Evolutionary conservation across 2,329 filamentous ascomycete genomes (phyloP), one percentile per base, ranked within the genome.

Genomic region (Botryotinia narcissicola): DNA sequence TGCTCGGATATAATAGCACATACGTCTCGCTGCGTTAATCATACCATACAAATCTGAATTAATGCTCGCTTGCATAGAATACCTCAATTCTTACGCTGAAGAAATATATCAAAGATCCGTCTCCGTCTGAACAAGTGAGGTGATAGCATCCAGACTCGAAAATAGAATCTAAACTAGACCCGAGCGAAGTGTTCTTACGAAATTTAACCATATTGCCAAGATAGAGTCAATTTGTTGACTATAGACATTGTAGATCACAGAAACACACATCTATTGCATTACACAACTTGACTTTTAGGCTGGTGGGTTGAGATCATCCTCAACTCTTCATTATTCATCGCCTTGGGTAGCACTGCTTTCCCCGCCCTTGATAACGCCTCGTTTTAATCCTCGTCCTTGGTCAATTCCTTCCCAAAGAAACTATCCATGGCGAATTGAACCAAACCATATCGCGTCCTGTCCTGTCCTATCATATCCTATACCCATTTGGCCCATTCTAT

Each of bases 271-370:
- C 35, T 57, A 44, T 69, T 69, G n/a, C 5, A 42, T 20, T n/a
- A 69, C 4, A 20, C 10, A 8, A 20, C 37, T 29, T 29, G n/a
- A 25, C 37, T 69, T 51, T 42, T 69, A 18, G n/a, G 10, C n/a
- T 32, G 29, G 25, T 57, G 18, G 32, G 35, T 57, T 69, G 48
- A 57, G 57, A 42, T 3, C 66, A 12, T 42, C n/a, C 14, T 29
- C 16, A 42, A 57, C 3, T 68, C 48, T 69, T 42, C 66, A 57
- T 69, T 69, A 57, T 42, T 57, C 35, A 42, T 57, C 35, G 66
- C n/a, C n/a, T 29, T 69, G 37, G 66, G 32, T 3, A 54, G 66
- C 66, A 68, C 48, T 57, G 66, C 35, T 42, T 42, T 42, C 29
- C 48, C 25, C 40, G 12, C 25, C 22, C 63, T 16, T 29, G 12